These are phyloP conservation scores for Chaetomiaceae sp. DNA, from an alignment of 2,329 filamentous ascomycete genomes.

Conservation along the genomic window DNA sequence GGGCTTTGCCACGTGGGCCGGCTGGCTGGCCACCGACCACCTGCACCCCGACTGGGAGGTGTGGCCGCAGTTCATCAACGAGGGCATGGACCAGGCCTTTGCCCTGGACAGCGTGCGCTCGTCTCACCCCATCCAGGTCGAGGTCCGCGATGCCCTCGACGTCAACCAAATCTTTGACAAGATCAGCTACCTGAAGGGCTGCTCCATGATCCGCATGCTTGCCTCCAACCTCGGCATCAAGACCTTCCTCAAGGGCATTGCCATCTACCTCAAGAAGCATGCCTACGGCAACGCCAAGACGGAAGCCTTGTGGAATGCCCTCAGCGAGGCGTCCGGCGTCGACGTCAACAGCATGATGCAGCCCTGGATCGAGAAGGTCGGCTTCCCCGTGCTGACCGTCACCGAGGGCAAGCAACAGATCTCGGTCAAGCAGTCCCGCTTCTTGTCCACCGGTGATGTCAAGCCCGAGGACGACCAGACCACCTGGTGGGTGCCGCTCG, in stretches of 20 bases:
- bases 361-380: slow-evolving; percentile 92
- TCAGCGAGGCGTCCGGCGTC: slow-evolving; percentile 81
- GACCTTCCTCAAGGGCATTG: slow-evolving; percentile 85
- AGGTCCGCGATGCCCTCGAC: slow-evolving; percentile 87
- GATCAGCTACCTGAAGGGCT: slow-evolving; percentile 95
- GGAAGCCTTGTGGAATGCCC: slow-evolving; percentile 81
- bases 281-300: slow-evolving; percentile 89
- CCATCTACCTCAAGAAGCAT: slow-evolving; percentile 82
- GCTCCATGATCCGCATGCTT: slow-evolving; percentile 94
- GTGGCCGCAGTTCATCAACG: slow-evolving; percentile 95
- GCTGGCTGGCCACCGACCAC: slow-evolving; percentile 87
- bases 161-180: slow-evolving; percentile 97
- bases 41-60: slow-evolving; percentile 97
- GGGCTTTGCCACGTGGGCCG: slow-evolving; percentile 97
- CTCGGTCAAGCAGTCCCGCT: slow-evolving; percentile 77
- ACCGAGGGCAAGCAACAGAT: slow-evolving; percentile 80
- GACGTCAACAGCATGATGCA: slow-evolving; percentile 87
- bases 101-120: slow-evolving; percentile 83
- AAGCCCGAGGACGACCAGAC: slow-evolving; percentile 88
- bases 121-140: slow-evolving; percentile 94
- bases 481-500: slow-evolving; percentile 92
- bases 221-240: slow-evolving; percentile 84
- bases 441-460: slow-evolving; percentile 86
- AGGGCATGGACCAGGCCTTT: slow-evolving; percentile 89
- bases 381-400: slow-evolving; percentile 85